Base-by-base conservation (phyloP, 352 stramenopile species). In the Pythium brassicae region DNA sequence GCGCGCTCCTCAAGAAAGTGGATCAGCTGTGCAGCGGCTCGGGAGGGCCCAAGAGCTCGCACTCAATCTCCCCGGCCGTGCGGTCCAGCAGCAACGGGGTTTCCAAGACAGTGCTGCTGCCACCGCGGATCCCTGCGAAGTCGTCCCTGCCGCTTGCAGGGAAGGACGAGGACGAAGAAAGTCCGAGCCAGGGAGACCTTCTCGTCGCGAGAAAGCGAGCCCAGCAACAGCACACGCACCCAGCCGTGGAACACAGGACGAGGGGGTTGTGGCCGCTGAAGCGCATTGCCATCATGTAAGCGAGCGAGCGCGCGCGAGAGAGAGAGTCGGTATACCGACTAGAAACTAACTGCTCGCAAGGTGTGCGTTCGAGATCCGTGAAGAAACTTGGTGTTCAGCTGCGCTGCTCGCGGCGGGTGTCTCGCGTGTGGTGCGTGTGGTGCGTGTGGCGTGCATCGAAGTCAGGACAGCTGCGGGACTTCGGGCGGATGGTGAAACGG, bases 71-170 rank as follows among this genome's bases (percentile, higher is more conserved):
- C 4, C 56, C 48, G 25, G 48, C 12, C 6, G 20, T 19, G 9
- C 19, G 14, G 1, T 50, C 40, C n/a, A 23, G 11, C 6, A 45
- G 9, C 15, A 39, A 3, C n/a, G 27, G 37, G 17, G 44, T 9
- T 20, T 25, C 39, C 1, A n/a, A n/a, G 1, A 56, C 23, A 4
- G 43, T n/a, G 11, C 23, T 55, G 51, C 51, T 63, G 6, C 58
- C 58, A 7, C 58, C 58, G 4, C 58, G 58, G 4, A 61, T 64
- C 26, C 58, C 58, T 51, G 34, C 40, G 1, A 62, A 58, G 23
- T 19, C 20, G 32, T 37, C 15, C 14, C 1, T 12, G 23, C 14
- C 15, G 12, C 45, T 8, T 32, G 11, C 23, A 50, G 23, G 0
- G 42, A 57, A 1, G 26, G 11, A 1, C 0, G 25, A 14, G 25